Percentiles rank a stretch among this genome's conserved stretches.
Conservation (phyloP, 352 stramenopile species). For the Aphanomyces invadans region DNA sequence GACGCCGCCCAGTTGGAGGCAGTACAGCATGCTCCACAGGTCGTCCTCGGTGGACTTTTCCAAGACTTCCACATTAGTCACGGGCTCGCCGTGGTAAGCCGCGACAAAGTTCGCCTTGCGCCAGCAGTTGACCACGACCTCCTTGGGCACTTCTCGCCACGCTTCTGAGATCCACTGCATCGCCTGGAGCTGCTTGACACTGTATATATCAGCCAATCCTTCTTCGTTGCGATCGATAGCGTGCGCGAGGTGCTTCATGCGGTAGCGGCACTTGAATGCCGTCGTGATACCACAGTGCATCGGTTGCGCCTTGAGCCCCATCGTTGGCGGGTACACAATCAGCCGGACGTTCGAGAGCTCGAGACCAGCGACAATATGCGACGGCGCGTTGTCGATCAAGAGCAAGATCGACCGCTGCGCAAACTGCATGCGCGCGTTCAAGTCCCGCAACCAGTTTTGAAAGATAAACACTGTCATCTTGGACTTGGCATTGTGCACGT, state of each 20-base stretch:
- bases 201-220: slow-evolving; percentile 65
- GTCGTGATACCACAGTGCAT: slow-evolving; percentile 67
- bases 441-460: slow-evolving; percentile 67
- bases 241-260: slow-evolving; percentile 71
- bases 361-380: slow-evolving; percentile 63
- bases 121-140: slow-evolving; percentile 72
- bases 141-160: slow-evolving; percentile 71
- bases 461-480: slow-evolving; percentile 83
- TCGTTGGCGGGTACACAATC: slow-evolving; percentile 73
- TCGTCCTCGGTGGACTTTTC: slow-evolving; percentile 85
- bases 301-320: slow-evolving; percentile 81
- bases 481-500: slow-evolving; percentile 76
- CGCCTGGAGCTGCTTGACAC: slow-evolving; percentile 75
- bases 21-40: slow-evolving; percentile 79
- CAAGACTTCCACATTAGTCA: slow-evolving; percentile 25
- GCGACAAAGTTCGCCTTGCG: slow-evolving; percentile 22
- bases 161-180: slow-evolving; percentile 82
- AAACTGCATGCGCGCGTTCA: slow-evolving; percentile 69
- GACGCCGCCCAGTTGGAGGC: slow-evolving; percentile 69
- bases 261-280: slow-evolving; percentile 71
- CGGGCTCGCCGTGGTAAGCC: slow-evolving; percentile 18
- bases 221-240: slow-evolving; percentile 80
- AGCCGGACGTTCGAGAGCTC: slow-evolving; percentile 76
- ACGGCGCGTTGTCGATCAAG: slow-evolving; percentile 68
- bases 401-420: slow-evolving; percentile 73